Evolutionary conservation across 305 asterid genomes (phyloP), one percentile per base, ranked within the genome.

Genomic region (Fraxinus floribunda): DNA sequence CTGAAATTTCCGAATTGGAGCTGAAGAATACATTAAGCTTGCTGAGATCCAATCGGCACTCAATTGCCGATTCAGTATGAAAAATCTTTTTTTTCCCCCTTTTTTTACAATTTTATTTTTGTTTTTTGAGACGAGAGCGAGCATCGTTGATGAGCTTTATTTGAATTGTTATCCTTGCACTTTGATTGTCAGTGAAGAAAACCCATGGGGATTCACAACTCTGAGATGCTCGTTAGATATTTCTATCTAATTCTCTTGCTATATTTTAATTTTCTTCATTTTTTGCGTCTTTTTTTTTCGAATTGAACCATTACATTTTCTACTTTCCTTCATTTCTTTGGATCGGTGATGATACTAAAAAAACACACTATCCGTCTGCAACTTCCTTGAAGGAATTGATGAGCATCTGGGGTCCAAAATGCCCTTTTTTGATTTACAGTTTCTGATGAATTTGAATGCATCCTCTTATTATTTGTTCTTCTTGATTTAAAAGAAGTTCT

Each of bases 1-100:
- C 86, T 83, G 83, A 44, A 83, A 79, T 6, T 81, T 80, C 64
- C 82, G 1, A 64, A 22, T 20, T 15, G 81, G 80, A 80, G 26
- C 57, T 84, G 86, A 80, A 66, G 86, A 80, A 35, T 32, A 36
- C 46, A 16, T 73, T 76, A n/a, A 10, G 18, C 68, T 64, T 75
- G 62, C 81, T 79, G 86, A 79, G 86, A 78, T 79, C 86, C 36
- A 6, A 5, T 55, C 18, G 32, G 34, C 11, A 22, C 6, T 10
- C 18, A 9, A 16, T 26, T 3, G 35, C 36, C 11, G n/a, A 11
- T 24, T 66, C 7, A 66, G 35, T 8, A 26, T 7, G n/a, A 24
- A 8, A 62, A 62, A 0, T 29, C 2, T 29, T 5, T 7, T 57
- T 0, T 2, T 5, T 15, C 4, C 3, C 2, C 13, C 4, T 66